phyloP scores from a whole-genome alignment of 805 yeast species.

The Metschnikowia drakensbergensis region DNA sequence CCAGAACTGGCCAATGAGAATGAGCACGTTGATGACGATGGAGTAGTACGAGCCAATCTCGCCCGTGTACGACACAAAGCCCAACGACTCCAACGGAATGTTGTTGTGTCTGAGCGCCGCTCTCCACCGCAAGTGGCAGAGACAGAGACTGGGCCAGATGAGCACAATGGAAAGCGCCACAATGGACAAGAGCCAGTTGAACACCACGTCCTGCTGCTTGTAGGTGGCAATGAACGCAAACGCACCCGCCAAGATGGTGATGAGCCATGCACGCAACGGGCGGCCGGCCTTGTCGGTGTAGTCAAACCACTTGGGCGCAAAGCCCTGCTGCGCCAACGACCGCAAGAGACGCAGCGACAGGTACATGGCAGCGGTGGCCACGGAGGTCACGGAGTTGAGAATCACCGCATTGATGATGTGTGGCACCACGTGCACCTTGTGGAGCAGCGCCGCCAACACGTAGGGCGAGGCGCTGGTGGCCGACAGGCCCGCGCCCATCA shows the following conservation, averaged over 20 bases:
- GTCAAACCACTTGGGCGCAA: conserved; percentile 29
- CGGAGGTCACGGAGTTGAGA: conserved; percentile 30
- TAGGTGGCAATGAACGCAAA: conserved; percentile 27
- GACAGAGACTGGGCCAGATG: conserved; percentile 24
- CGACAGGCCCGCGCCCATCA: conserved; percentile 33
- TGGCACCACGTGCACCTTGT: conserved; percentile 26
- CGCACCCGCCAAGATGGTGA: conserved; percentile 22
- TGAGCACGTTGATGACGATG: conserved; percentile 26
- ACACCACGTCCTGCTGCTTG: conserved; percentile 31
- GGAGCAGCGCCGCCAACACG: conserved; percentile 27
- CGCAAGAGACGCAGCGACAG: conserved; percentile 24
- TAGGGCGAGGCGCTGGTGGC: conserved; percentile 29
- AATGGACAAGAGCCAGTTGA: conserved; percentile 29
- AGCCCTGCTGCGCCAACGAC: conserved; percentile 27
- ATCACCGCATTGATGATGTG: conserved; percentile 33
- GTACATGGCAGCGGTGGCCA: conserved; percentile 32
- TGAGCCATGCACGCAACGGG: conserved; percentile 26
- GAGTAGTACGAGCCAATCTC: conserved; percentile 37
- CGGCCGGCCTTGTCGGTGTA: conserved; percentile 27
- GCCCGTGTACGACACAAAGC: conserved; percentile 37
- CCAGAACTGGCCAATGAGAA: conserved; percentile 43
- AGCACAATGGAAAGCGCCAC: conserved; percentile 27
- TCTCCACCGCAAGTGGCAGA: conserved; percentile 29
- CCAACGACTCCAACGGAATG: conserved; percentile 22
- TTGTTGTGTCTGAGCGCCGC: conserved; percentile 24